Evolutionary conservation across 352 stramenopile genomes (phyloP), one percentile per base, ranked within the genome.

Genomic region (Aphanomyces invadans): DNA sequence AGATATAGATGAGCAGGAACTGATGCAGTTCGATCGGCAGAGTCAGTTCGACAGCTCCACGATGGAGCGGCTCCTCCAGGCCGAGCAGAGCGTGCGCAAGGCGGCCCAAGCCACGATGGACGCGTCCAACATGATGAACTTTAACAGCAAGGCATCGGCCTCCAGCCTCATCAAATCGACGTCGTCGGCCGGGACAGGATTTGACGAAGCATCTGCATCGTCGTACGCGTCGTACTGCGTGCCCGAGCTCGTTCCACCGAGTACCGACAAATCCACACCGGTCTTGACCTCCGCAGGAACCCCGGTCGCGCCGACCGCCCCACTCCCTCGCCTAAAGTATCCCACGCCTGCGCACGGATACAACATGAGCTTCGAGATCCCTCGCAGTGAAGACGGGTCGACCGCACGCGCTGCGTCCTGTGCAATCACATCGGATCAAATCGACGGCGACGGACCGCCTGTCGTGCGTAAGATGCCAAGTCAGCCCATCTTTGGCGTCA

Each of bases 1-100:
- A n/a, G 54, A 57, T n/a, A 57, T 57, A 9, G 49, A 57, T 32
- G 49, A 57, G 23, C 49, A 57, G 21, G 49, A 57, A 29, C 49
- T 21, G 49, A 57, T 57, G 29, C 49, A 57, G 29, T 57, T 57
- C n/a, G 32, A 63, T 9, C 54, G 54, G 17, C 38, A 63, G 32
- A 26, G 38, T 15, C n/a, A 25, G 10, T 92, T 92, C 80, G 83
- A 94, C 76, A 89, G 77, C 39, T 78, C 74, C 33, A 94, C 85
- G 60, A 75, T 90, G 46, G 83, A 89, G 68, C 90, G 90, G 72
- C 75, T 94, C 33, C 63, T 92, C 7, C 85, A 78, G 74, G 81
- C 83, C 57, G 81, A 94, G 69, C 86, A 92, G 73, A 76, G 91
- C 68, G 69, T 94, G 17, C 80, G 86, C 53, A 78, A 94, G 55